Base-by-base conservation (phyloP, 1,139 yeast genomes). In the Hanseniaspora uvarum region DNA sequence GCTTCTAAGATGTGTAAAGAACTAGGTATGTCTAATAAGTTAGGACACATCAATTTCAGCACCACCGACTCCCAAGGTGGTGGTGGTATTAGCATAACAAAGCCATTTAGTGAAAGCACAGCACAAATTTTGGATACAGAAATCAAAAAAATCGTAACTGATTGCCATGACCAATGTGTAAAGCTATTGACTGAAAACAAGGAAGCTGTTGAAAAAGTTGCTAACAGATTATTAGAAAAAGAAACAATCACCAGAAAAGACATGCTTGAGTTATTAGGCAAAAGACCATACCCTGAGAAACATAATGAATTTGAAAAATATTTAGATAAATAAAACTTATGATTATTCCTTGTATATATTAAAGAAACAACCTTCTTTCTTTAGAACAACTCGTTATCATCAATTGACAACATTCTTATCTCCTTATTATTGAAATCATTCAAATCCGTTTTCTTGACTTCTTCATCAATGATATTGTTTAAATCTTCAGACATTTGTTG, bases 241-340 rank as follows among this genome's bases (percentile, higher is more conserved):
- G 94, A 84, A 65, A 86, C 83, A 5, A 72, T 84, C 53, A 83
- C 92, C 2, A 77, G 94, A 68, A 88, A 83, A 64, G 94, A 84
- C 63, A 84, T 84, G 94, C 77, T 83, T 55, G 72, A 80, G 56
- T 65, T 84, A 40, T 71, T 83, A 46, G 94, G 94, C 2, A 81
- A 82, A 59, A 74, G 94, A 63, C 88, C 88, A 23, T 83, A 81
- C 73, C 79, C 83, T 12, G 88, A 83, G 65, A 76, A 80, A 60
- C 83, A 83, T 62, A 92, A 83, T 67, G 92, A 89, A 1, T 83
- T 84, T 64, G 89, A 84, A 68, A 82, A 82, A 64, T 84, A 84
- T 62, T 70, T 84, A 59, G 79, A 78, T 21, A 18, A 45, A n/a
- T 23, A 45, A 37, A 10, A 28, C n/a, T n/a, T n/a, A 3, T 40